Evolutionary conservation across 495 filamentous ascomycete genomes (phyloP), one percentile per base, ranked within the genome.

Genomic region (Lasiosphaeris hirsuta): DNA sequence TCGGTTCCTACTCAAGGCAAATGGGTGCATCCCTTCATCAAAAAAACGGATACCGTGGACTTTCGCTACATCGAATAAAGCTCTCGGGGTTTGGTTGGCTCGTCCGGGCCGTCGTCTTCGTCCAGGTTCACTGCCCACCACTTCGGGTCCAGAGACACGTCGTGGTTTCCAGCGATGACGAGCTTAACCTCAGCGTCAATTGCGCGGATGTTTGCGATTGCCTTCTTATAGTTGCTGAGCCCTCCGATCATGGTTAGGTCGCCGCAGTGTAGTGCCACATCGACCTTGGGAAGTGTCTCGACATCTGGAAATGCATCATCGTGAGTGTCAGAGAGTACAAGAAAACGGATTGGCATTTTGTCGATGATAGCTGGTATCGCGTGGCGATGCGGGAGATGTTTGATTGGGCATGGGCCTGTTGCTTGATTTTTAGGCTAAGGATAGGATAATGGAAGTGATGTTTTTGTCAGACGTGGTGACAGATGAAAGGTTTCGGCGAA

Each of bases 111-210:
- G 41, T 54, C 23, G 5, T 30, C 23, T 23, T 57, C 54, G 11
- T 23, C 18, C 3, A 57, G 3, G 42, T 56, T 56, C 1, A 17
- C 8, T 4, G 38, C 13, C 61, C 56, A 64, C 18, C 56, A 83
- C 2, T 78, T 69, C 43, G 75, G 72, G 64, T 88, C 84, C 1
- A 87, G 76, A 5, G 76, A 80, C 56, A 86, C 75, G 63, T 87
- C 85, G 70, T 88, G 85, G 62, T 87, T 87, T 0, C 85, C 85
- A 0, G 85, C 80, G 57, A 88, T 86, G 37, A 87, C 82, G 36
- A 88, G 71, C 54, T 87, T 88, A 7, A 87, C 67, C 41, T 82
- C 77, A 0, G 85, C 85, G 17, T 78, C 65, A 35, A 79, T 74
- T 2, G 59, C 60, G 35, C 64, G 64, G 34, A 88, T 73, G 67